phyloP scores from a whole-genome alignment of 768 basidiomycete genomes.

The Kwoniella dendrophila region DNA sequence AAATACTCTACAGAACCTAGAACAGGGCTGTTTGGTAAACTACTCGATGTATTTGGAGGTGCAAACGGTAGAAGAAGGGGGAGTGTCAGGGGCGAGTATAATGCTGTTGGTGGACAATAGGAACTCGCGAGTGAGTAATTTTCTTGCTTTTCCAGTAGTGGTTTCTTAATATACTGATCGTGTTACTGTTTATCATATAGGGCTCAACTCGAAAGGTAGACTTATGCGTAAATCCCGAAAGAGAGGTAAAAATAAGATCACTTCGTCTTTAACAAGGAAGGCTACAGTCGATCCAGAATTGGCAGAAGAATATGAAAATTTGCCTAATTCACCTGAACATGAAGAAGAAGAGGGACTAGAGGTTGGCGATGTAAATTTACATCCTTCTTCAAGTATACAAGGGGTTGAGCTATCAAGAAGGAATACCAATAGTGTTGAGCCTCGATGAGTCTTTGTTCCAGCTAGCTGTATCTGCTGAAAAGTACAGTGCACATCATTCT shows the following conservation, averaged over 20 bases:
- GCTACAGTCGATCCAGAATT: slow-evolving; percentile 26
- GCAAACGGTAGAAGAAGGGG: slow-evolving; percentile 15
- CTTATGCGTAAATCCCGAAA: slow-evolving; percentile 6
- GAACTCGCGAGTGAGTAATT: slow-evolving; percentile 52
- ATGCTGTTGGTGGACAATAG: slow-evolving; percentile 48
- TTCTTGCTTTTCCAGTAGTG: background rate
- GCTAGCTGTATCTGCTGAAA: too few species aligned
- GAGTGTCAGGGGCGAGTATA: slow-evolving; percentile 37
- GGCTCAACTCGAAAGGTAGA: slow-evolving; percentile 34
- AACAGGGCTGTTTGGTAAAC: slow-evolving; percentile 15
- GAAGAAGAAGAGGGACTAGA: slow-evolving; percentile 13
- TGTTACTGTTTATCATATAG: slow-evolving; percentile 17
- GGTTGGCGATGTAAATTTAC: slow-evolving; percentile 17
- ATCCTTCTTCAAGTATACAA: background rate
- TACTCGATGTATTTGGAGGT: slow-evolving; percentile 20
- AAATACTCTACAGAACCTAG: slow-evolving; percentile 34
- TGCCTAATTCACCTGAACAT: slow-evolving; percentile 20
- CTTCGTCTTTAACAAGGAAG: background rate
- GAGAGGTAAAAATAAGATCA: background rate
- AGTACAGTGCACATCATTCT: too few species aligned
- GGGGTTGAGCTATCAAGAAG: slow-evolving; percentile 10
- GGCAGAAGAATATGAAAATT: slow-evolving; percentile 34
- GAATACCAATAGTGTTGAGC: slow-evolving; percentile 17
- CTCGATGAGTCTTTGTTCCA: slow-evolving; percentile 13
- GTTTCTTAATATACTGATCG: background rate